phyloP scores from a whole-genome alignment of 2,329 filamentous ascomycete species.

The Colletotrichum somersetense region DNA sequence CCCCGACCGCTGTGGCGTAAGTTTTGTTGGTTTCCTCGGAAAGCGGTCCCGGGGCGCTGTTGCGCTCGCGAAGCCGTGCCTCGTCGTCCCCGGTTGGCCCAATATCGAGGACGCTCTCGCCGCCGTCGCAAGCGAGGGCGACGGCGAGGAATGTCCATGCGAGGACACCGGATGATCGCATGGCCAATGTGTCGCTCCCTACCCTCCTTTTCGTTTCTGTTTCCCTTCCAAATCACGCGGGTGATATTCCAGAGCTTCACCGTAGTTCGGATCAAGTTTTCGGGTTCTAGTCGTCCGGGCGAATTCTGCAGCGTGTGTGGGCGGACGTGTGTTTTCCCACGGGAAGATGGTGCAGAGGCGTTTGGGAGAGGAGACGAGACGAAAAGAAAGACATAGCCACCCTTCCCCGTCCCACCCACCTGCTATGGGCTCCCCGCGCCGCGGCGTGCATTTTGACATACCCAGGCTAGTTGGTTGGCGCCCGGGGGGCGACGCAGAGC shows the following conservation, averaged over 20 bases:
- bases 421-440: neutral
- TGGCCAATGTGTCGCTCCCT: neutral
- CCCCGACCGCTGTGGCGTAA: neutral
- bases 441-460: neutral
- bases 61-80: conserved; percentile 13
- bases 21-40: neutral
- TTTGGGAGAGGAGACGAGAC: neutral
- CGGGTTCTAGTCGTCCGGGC: neutral
- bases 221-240: neutral
- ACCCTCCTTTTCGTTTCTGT: neutral
- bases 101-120: neutral
- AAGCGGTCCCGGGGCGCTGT: conserved; percentile 18
- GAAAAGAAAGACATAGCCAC: neutral
- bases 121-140: conserved; percentile 17
- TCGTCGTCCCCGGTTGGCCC: neutral
- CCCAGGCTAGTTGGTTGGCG: neutral
- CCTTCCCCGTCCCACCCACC: neutral
- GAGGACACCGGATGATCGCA: conserved; percentile 33
- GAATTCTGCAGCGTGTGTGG: neutral
- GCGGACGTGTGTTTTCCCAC: neutral
- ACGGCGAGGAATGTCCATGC: conserved; percentile 28
- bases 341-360: neutral
- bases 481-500: neutral
- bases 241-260: neutral
- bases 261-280: conserved; percentile 23